phyloP scores from a whole-genome alignment of 2,329 filamentous ascomycete genomes.

The Ophiostoma ulmi region DNA sequence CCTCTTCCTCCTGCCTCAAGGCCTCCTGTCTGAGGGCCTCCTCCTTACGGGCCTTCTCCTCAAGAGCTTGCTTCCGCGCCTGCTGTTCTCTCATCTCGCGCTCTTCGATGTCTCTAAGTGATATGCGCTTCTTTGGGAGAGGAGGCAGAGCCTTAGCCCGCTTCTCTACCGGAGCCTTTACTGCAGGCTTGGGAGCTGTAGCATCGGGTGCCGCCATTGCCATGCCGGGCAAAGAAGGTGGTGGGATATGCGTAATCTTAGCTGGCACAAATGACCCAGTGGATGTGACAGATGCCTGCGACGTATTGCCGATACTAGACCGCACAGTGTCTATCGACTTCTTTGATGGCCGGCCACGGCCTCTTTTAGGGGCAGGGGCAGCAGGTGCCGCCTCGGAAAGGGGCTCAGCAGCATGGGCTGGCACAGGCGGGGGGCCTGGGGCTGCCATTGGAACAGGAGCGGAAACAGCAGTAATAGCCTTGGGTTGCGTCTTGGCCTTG shows the following conservation, averaged over 20 bases:
- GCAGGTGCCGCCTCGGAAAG: not conserved
- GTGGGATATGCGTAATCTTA: conserved; percentile 21
- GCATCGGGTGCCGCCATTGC: not conserved
- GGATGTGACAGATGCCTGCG: not conserved
- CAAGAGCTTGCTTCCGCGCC: conserved; percentile 1
- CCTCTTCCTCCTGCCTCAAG: conserved; percentile 27
- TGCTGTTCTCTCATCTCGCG: conserved; percentile 11
- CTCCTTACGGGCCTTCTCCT: conserved; percentile 8
- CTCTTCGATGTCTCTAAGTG: conserved; percentile 10
- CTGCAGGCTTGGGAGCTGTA: not conserved
- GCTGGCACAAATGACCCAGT: conserved; percentile 13
- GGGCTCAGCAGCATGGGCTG: not conserved
- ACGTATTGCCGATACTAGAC: conserved; percentile 17
- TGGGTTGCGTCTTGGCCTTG: not conserved
- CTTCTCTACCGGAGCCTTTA: conserved; percentile 6
- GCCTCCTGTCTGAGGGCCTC: not conserved
- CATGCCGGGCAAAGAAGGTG: conserved; percentile 12
- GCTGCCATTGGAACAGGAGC: not conserved
- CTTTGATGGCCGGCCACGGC: conserved; percentile 35
- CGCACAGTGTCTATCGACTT: conserved; percentile 28
- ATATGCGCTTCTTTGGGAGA: conserved; percentile 5
- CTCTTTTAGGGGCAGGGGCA: conserved; percentile 30
- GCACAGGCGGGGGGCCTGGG: not conserved
- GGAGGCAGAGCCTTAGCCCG: conserved; percentile 8
- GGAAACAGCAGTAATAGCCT: not conserved